Evolutionary conservation across 169 alveolate genomes (phyloP).

Genomic region (Hepatocystis sp.): DNA sequence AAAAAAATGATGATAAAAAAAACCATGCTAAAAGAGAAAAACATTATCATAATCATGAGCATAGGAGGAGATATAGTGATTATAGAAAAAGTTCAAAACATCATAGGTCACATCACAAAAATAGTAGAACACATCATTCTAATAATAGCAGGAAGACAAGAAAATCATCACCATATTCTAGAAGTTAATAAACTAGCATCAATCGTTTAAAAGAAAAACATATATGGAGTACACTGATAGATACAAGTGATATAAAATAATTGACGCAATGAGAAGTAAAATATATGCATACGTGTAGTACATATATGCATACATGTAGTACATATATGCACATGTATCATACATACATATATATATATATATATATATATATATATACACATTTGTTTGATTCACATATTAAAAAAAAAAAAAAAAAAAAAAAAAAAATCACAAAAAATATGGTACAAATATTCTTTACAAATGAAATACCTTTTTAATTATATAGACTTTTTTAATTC

Average conservation of each 20-base stretch:
- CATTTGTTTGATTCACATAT: conserved; percentile 2
- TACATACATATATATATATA: not conserved
- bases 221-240: conserved; percentile 15
- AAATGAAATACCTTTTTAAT: too few relatives aligned
- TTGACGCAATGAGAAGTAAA: not conserved
- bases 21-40: conserved; percentile 12
- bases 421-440: too few relatives aligned
- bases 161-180: conserved; percentile 14
- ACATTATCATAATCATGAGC: conserved; percentile 15
- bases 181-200: conserved; percentile 43
- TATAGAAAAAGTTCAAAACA: conserved; percentile 59
- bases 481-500: too few relatives aligned
- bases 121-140: conserved; percentile 31
- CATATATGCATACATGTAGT: not conserved
- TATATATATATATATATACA: not conserved
- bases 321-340: not conserved
- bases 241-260: conserved; percentile 7
- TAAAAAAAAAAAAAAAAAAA: too few relatives aligned
- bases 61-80: conserved; percentile 28
- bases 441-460: too few relatives aligned
- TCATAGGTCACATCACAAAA: conserved; percentile 38
- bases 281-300: not conserved
- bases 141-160: conserved; percentile 33
- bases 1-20: conserved; percentile 10
- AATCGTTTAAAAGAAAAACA: conserved; percentile 31